Evolutionary conservation across 768 basidiomycete species (phyloP).

Genomic region (Pulveroboletus sp.): DNA sequence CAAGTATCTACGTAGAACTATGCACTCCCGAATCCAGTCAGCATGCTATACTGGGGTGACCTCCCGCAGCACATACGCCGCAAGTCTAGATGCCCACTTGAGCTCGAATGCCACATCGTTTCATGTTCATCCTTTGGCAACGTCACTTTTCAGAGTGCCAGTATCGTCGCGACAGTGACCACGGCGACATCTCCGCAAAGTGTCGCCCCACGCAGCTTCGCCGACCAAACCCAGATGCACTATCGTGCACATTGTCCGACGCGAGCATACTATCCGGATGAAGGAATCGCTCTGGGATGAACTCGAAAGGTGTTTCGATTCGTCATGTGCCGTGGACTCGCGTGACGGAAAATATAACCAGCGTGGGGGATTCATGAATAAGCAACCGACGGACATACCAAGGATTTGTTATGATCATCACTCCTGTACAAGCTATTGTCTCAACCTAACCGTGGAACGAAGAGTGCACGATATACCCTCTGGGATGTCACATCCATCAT

Average conservation of each 20-base stretch:
- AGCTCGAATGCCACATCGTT: constrained; percentile 5
- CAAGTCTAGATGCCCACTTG: no score
- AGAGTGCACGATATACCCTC: background rate
- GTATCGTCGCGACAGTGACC: constrained; percentile 16
- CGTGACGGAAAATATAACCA: background rate
- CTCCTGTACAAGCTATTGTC: background rate
- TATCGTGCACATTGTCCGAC: no score
- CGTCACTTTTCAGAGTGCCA: no score
- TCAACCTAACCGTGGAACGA: background rate
- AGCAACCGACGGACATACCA: constrained; percentile 19
- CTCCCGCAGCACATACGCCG: constrained; percentile 14
- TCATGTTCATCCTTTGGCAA: constrained; percentile 10
- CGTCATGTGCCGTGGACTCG: constrained; percentile 18
- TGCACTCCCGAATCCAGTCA: no score
- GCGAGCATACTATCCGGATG: no score
- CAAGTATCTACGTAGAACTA: no score
- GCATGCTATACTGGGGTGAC: no score
- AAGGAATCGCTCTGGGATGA: no score
- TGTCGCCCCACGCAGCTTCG: constrained; percentile 17
- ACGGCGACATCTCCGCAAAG: constrained; percentile 14
- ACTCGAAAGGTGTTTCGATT: constrained; percentile 25
- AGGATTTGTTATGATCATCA: constrained; percentile 24
- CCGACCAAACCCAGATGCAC: constrained; percentile 6
- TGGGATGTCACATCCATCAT: no score
- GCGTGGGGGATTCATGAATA: background rate